Evolutionary conservation across 768 basidiomycete species (phyloP).

Genomic region (Leccinellum luteum): DNA sequence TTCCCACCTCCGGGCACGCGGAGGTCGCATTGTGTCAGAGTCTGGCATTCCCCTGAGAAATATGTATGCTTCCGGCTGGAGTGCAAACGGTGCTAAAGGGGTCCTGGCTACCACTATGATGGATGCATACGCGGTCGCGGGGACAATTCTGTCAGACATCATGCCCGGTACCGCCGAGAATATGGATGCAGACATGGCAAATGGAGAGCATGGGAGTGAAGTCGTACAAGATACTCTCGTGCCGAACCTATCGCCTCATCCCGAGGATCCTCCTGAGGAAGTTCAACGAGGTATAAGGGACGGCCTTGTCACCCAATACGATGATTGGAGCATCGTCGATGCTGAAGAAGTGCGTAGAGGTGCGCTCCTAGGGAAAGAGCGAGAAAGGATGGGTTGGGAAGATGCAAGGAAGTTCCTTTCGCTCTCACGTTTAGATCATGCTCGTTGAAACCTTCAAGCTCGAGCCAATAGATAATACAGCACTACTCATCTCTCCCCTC

Average conservation of each 20-base stretch:
- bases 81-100: constrained; percentile 85
- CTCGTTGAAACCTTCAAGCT: constrained; percentile 4
- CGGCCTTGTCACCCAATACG: constrained; percentile 55
- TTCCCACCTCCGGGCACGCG: constrained; percentile 52
- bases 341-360: constrained; percentile 68
- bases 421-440: constrained; percentile 5
- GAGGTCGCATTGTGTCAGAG: constrained; percentile 47
- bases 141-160: constrained; percentile 64
- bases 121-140: constrained; percentile 79
- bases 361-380: constrained; percentile 56
- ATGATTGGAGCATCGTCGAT: constrained; percentile 75
- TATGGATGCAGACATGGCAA: constrained; percentile 15
- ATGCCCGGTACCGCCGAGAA: constrained; percentile 12
- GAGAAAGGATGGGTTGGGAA: constrained; percentile 74
- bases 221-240: constrained; percentile 13
- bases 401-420: constrained; percentile 42
- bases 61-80: constrained; percentile 95
- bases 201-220: constrained; percentile 4
- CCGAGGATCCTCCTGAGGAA: constrained; percentile 48
- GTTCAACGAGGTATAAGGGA: constrained; percentile 41
- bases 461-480: constrained; percentile 10
- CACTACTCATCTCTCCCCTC: neutral
- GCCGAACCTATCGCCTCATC: constrained; percentile 37
- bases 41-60: constrained; percentile 43
- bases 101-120: constrained; percentile 94